Evolutionary conservation across 257 asterid species (phyloP), one percentile per base, ranked within the genome.

Genomic region (Nicotiana otophora): DNA sequence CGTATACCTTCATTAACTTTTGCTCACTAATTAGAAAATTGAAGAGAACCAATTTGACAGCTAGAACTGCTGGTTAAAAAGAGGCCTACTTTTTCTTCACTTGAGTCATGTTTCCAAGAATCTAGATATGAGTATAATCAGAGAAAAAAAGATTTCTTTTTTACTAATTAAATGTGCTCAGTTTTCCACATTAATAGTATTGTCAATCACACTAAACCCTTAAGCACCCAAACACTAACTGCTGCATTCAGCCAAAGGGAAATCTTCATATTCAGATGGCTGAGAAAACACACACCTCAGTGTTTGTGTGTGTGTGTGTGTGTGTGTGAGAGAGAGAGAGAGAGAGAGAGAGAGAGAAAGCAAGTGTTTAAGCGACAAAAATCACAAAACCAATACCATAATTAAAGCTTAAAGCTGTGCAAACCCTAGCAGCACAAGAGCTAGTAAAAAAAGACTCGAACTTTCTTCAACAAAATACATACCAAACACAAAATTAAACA

Each of bases 351-450:
- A 5, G 64, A 57, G 28, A 7, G 64, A 4, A 28, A 42, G 55
- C 3, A 62, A 39, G 79, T n/a, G 42, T 64, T 48, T 58, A 19
- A 55, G 53, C 61, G 62, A 81, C n/a, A 77, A 77, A 42, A 85
- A 70, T 10, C 67, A 7, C 36, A 39, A 57, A 81, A 80, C 23
- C 23, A 66, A 66, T 33, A 20, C 26, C 26, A 60, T 33, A 78
- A 77, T n/a, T 19, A 66, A 33, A 14, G 46, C 23, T 66, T 17
- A 33, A 78, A 60, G 34, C n/a, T n/a, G 10, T 11, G 36, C 39
- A 78, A 81, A 81, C 83, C 83, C 83, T 81, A 65, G 76, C 12
- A 33, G 34, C 83, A 34, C 83, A 66, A 66, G 9, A 81, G 33
- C 64, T 11, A 30, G 34, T 28, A 5, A 51, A 66, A 9, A 26